Evolutionary conservation across 192 early-diverging fungal species (phyloP).

Genomic region (Gamsiella multidivaricata): DNA sequence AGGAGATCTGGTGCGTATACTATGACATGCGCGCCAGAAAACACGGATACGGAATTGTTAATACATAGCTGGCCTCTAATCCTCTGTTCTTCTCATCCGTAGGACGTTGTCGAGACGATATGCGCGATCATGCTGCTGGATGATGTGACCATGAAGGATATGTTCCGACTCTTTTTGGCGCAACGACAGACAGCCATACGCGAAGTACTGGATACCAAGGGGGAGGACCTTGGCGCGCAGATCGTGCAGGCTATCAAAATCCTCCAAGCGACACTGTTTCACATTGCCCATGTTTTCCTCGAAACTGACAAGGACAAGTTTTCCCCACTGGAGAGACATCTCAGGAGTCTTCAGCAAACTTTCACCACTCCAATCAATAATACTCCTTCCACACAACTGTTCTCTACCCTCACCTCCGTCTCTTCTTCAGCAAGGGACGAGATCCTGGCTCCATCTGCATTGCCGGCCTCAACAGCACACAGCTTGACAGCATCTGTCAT

Average conservation of each 20-base stretch:
- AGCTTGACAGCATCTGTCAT: conserved; percentile 22
- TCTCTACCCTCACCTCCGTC: neutral
- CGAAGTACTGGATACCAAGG: conserved; percentile 30
- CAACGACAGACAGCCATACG: conserved; percentile 64
- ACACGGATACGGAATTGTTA: too few species aligned
- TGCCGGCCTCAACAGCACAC: neutral
- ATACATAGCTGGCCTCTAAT: too few species aligned
- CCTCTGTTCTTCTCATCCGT: neutral
- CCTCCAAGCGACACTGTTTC: conserved; percentile 54
- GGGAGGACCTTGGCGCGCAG: conserved; percentile 41
- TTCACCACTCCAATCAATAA: conserved; percentile 34
- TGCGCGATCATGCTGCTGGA: conserved; percentile 77
- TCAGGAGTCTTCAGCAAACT: conserved; percentile 51
- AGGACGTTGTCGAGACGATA: conserved; percentile 66
- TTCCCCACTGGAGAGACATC: conserved; percentile 50
- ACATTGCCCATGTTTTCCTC: conserved; percentile 50
- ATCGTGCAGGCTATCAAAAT: conserved; percentile 57
- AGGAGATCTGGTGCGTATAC: conserved; percentile 67
- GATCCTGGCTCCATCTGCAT: neutral
- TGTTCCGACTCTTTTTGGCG: conserved; percentile 62
- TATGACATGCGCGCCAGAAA: too few species aligned
- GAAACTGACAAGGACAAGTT: neutral
- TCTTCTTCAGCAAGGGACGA: conserved; percentile 9
- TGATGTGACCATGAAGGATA: conserved; percentile 65
- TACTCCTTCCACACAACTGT: neutral